Conservation (phyloP, 345 rosid species). For the Dovyalis caffra region DNA sequence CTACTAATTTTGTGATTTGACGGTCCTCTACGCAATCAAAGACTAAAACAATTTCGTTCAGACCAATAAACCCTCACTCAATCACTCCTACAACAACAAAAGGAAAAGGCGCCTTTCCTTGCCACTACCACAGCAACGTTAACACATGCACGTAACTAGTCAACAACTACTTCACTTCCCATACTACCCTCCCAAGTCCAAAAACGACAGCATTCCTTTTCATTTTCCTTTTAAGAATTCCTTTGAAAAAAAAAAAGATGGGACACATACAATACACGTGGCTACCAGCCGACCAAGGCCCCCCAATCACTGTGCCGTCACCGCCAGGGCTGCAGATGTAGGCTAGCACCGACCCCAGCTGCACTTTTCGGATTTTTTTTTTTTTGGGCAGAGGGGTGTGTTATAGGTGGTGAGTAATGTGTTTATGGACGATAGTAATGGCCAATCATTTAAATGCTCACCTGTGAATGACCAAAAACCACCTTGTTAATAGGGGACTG, state of each 20-base stretch:
- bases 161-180: not conserved
- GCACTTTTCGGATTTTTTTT: not conserved
- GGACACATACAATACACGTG: not conserved
- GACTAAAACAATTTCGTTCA: no score
- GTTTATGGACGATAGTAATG: not conserved
- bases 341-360: constrained; percentile 3
- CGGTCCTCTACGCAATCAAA: no score
- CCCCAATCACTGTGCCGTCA: not conserved
- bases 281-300: not conserved
- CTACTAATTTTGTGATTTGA: no score
- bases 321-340: not conserved
- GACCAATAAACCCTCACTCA: no score
- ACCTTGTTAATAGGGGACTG: not conserved
- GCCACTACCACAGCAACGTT: no score
- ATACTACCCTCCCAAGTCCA: not conserved
- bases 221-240: not conserved
- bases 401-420: not conserved
- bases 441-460: constrained; percentile 20
- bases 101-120: no score
- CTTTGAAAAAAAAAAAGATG: not conserved
- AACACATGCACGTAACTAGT: not conserved
- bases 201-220: not conserved
- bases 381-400: not conserved
- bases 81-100: no score
- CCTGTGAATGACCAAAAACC: constrained; percentile 23